Evolutionary conservation across 2,329 filamentous ascomycete species (phyloP), one percentile per base, ranked within the genome.

Genomic region (Lachnum nothofagi): DNA sequence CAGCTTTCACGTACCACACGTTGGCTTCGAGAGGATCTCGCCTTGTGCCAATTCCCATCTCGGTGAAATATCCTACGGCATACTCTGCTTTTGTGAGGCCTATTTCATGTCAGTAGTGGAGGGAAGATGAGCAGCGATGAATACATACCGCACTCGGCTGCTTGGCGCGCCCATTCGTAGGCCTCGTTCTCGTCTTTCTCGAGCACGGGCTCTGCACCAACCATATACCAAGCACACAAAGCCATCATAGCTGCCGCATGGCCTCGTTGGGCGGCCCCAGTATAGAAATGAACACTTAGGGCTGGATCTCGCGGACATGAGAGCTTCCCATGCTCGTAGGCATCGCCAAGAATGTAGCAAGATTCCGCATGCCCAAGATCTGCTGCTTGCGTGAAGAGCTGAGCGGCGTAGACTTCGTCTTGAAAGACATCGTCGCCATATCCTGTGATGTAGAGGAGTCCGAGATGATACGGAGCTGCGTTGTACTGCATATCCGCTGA

Each of bases 221-320:
- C 86, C 77, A 97, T 86, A 68, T 97, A 98, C 93, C 93, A 98
- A 9, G 93, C 93, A 69, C 93, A 98, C 7, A 98, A 75, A 4
- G 91, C 91, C 91, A 98, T 95, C 90, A 97, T 97, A 41, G 90
- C 91, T 41, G 83, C 79, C 0, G 90, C 77, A 63, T 96, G 86
- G 1, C 88, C 89, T 39, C 79, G 77, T 63, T 95, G 87, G 2
- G 93, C 93, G 10, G 93, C 91, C 22, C 84, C 85, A 1, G 91
- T 98, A 71, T 98, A 98, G 65, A 96, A 98, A 67, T 98, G 93
- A 8, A 98, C 90, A 56, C 90, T 96, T 45, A 98, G 74, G 1
- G 91, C 89, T 2, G 93, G 89, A 66, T 98, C 93, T 44, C 84
- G 82, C 1, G 93, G 93, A 63, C 93, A 98, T 57, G 80, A 83